Evolutionary conservation across 495 filamentous ascomycete genomes (phyloP), one percentile per base, ranked within the genome.

Genomic region (Articulospora tetracladia): DNA sequence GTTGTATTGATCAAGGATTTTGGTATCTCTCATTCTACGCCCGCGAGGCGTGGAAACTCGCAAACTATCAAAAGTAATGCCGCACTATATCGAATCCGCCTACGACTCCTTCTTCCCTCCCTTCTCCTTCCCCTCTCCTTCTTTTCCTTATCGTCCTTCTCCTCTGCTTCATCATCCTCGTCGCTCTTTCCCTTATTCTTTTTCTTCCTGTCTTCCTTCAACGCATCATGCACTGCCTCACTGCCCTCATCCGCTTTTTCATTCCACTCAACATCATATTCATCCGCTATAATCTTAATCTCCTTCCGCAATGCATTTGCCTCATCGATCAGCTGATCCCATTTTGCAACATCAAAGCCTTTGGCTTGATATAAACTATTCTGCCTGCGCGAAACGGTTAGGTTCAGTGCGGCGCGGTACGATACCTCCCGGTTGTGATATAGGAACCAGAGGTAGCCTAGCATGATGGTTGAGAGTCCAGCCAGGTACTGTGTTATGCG

Each of bases 201-300:
- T 49, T 75, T 80, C 46, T 70, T 65, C 46, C 80, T 66, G 41
- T 90, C 83, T 56, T 88, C 78, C 64, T 82, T 86, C 65, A 95
- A 70, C 8, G 86, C 84, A 57, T 89, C 79, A 53, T 80, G 86
- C 1, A 95, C 90, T 28, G 77, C 80, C 66, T 91, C 83, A 41
- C 86, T 84, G n/a, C 84, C 83, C 47, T 92, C 86, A 70, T 96
- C 91, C 53, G 76, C 75, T 50, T 74, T 79, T 74, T 97, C 93
- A 73, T 98, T 83, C 93, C 92, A 97, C 22, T 92, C 90, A n/a
- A 91, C 90, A 66, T 94, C 92, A 73, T 97, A 97, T 69, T 96
- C 90, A 24, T 85, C 83, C 0, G 93, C 91, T 39, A 96, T 85
- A 4, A 73, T 79, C 70, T 86, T 88, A 59, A 97, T 92, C 73